Base-by-base conservation (phyloP, 2,329 filamentous ascomycete species). In the Colletotrichum liaoningense region DNA sequence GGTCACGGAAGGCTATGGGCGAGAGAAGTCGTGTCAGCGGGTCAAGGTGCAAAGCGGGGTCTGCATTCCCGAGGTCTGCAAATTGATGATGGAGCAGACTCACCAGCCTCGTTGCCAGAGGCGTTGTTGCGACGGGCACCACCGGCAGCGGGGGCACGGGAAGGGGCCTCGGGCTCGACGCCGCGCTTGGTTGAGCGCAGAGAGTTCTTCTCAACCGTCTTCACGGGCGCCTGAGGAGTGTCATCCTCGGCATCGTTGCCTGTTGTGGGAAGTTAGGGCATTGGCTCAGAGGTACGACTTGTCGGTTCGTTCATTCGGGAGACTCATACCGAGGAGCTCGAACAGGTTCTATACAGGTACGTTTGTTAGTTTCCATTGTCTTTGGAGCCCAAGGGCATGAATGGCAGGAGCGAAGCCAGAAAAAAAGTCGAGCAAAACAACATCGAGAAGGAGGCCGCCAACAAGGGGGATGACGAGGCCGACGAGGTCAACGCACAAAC, bases 241-340 rank as follows among this genome's bases (percentile, higher is more conserved):
- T 96, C 94, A 83, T 86, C 86, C 83, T 90, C 90, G 74, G 88
- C 87, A 84, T 90, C 89, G 84, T 90, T 90, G 84, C 91, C 91
- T 90, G 80, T 77, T 80, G 69, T 75, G 60, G 64, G 63, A 46
- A 63, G 64, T 66, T 69, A 74, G 72, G 72, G 69, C 69, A 67
- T 58, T 49, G 63, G 62, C 57, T 59, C 65, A 78, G 63, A 70
- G 55, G 28, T 63, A 62, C 30, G 79, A n/a, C 63, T 67, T 54
- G 68, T 72, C 63, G 63, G 73, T 73, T 76, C 70, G 77, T 74
- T 70, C 69, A 74, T 77, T 75, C 76, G 64, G 76, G 77, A 75
- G 75, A 78, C 82, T 46, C 86, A 82, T 97, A 98, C 97, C 96
- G 91, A 99, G 95, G 89, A 97, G 93, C 91, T 97, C 96, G 91